These are phyloP conservation scores for Phyllostachys edulis DNA, from an alignment of 176 grass and related monocot genomes.

Conservation along the genomic window DNA sequence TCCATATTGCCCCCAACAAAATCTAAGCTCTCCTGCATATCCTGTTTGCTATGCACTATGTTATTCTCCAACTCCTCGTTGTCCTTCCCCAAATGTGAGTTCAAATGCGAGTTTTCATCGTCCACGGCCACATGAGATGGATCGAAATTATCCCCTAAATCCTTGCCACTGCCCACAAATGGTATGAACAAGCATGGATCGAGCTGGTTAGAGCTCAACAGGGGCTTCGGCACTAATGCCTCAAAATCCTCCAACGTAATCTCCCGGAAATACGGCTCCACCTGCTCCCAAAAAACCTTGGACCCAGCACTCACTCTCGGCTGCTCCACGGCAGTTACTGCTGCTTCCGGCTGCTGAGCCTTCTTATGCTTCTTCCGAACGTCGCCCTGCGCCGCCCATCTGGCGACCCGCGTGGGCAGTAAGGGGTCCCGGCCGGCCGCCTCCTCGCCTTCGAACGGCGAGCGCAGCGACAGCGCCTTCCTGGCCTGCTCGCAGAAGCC, in stretches of 20 bases:
- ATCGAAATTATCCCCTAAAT: neutral
- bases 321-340: conserved; percentile 8
- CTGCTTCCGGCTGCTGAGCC: conserved; percentile 35
- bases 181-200: conserved; percentile 70
- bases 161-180: conserved; percentile 29
- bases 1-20: conserved; percentile 20
- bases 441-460: conserved; percentile 83
- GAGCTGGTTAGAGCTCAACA: conserved; percentile 19
- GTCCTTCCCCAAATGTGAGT: conserved; percentile 15
- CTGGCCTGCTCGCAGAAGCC: conserved; percentile 56
- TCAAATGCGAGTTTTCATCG: conserved; percentile 1
- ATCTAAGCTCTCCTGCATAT: conserved; percentile 34
- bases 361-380: conserved; percentile 69
- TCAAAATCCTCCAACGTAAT: conserved; percentile 56
- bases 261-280: conserved; percentile 75
- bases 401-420: conserved; percentile 60
- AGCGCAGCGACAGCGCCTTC: conserved; percentile 71
- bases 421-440: conserved; percentile 39
- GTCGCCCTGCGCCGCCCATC: conserved; percentile 55
- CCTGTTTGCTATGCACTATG: conserved; percentile 10
- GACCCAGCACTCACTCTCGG: conserved; percentile 35
- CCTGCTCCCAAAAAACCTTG: conserved; percentile 57
- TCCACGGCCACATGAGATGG: conserved; percentile 17
- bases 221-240: conserved; percentile 35
- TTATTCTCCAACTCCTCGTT: conserved; percentile 12